These are phyloP conservation scores for Fusarium marasasianum DNA, from an alignment of 2,329 filamentous ascomycete genomes.

Conservation along the genomic window DNA sequence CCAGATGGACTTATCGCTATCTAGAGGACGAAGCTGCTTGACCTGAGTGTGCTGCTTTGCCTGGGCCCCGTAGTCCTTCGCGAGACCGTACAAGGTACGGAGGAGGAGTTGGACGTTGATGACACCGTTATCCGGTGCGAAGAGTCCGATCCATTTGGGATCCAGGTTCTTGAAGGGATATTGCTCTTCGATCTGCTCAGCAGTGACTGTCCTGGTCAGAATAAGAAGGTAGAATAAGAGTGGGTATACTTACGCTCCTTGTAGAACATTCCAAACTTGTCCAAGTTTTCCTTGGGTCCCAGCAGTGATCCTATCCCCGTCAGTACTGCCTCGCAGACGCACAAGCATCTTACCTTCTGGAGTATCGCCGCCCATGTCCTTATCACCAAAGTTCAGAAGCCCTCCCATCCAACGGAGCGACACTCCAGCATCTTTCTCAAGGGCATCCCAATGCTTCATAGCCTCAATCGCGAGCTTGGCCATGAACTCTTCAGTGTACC, in stretches of 20 bases:
- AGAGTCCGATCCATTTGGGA: slow-evolving; percentile 1
- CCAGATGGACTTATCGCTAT: slow-evolving; percentile 5
- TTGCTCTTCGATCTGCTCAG: background rate
- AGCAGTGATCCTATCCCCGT: background rate
- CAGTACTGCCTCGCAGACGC: rapidly evolving
- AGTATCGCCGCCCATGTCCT: background rate
- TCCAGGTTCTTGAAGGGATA: slow-evolving; percentile 20
- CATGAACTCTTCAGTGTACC: slow-evolving; percentile 32
- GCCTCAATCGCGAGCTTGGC: slow-evolving; percentile 12
- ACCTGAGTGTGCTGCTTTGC: slow-evolving; percentile 23
- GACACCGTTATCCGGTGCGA: slow-evolving; percentile 21
- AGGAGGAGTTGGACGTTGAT: slow-evolving; percentile 21
- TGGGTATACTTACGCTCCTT: background rate
- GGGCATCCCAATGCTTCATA: slow-evolving; percentile 21
- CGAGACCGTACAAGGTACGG: slow-evolving; percentile 5
- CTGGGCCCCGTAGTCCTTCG: slow-evolving; percentile 15
- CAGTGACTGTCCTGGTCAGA: background rate
- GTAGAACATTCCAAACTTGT: slow-evolving; percentile 5
- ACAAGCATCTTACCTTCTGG: slow-evolving; percentile 1
- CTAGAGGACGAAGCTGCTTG: background rate
- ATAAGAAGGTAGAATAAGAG: rapidly evolving
- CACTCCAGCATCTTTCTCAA: slow-evolving; percentile 22
- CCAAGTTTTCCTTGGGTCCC: background rate
- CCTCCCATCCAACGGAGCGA: slow-evolving; percentile 27
- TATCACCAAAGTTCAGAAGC: slow-evolving; percentile 31